Conservation (phyloP, 805 yeast species). For the Yarrowia divulgata region DNA sequence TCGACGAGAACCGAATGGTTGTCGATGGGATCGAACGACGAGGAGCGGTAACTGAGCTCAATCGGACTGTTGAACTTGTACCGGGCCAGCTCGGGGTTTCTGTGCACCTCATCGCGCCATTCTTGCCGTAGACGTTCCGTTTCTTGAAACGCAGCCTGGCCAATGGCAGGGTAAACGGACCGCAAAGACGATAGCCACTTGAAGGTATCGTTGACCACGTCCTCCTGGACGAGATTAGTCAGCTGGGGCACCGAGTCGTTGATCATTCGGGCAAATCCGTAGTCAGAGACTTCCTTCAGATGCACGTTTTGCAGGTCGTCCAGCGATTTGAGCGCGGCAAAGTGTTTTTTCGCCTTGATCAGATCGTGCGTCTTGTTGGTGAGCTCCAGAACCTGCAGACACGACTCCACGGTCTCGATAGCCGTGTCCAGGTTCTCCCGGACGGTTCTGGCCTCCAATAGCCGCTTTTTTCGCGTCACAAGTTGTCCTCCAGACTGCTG, state of each 20-base stretch:
- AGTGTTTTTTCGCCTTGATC: constrained; percentile 75
- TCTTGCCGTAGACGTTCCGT: constrained; percentile 62
- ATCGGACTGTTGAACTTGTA: constrained; percentile 86
- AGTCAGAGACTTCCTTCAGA: constrained; percentile 67
- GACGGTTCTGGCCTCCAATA: constrained; percentile 67
- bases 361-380: constrained; percentile 86
- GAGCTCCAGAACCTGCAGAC: constrained; percentile 82
- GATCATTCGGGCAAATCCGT: constrained; percentile 77
- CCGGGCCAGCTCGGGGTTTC: constrained; percentile 56
- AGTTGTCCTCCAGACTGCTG: constrained; percentile 71
- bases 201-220: constrained; percentile 62
- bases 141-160: constrained; percentile 62
- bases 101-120: constrained; percentile 62
- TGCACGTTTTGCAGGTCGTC: constrained; percentile 76
- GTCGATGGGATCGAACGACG: constrained; percentile 57
- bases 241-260: constrained; percentile 78
- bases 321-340: constrained; percentile 82
- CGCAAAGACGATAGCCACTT: constrained; percentile 60
- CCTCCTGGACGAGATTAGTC: constrained; percentile 73
- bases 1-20: constrained; percentile 60
- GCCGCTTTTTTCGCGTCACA: constrained; percentile 62
- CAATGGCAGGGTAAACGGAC: constrained; percentile 57
- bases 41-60: constrained; percentile 75
- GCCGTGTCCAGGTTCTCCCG: constrained; percentile 75
- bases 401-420: constrained; percentile 67